These are phyloP conservation scores for Coprinellus micaceus DNA, from an alignment of 768 basidiomycete species.

Conservation along the genomic window DNA sequence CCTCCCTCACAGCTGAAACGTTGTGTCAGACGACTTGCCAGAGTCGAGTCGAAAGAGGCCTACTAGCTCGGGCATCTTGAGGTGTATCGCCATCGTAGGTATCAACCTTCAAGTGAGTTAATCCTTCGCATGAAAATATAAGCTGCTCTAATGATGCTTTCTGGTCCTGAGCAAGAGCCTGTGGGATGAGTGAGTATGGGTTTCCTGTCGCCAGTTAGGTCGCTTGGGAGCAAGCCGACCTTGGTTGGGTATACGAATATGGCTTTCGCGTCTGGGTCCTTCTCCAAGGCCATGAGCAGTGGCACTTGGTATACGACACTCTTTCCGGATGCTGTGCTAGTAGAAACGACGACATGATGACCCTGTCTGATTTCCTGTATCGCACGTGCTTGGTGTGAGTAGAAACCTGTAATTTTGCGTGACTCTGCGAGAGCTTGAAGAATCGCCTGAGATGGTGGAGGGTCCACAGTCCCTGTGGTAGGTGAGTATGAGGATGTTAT, in stretches of 20 bases:
- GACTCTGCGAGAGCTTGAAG: conserved; percentile 50
- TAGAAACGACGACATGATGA: conserved; percentile 81
- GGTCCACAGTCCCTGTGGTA: conserved; percentile 51
- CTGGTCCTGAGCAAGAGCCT: conserved; percentile 89
- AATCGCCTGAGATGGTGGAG: conserved; percentile 57
- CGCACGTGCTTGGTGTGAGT: conserved; percentile 68
- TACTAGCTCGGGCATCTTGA: conserved; percentile 60
- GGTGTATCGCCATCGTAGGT: conserved; percentile 92
- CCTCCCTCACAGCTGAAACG: conserved; percentile 61
- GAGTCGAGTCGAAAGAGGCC: conserved; percentile 7
- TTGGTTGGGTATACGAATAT: conserved; percentile 91
- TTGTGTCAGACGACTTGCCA: not conserved
- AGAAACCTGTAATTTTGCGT: conserved; percentile 61
- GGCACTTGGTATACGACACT: conserved; percentile 87
- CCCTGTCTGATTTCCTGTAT: conserved; percentile 57
- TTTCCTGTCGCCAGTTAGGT: too few species aligned
- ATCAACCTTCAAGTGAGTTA: conserved; percentile 63
- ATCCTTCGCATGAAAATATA: conserved; percentile 51
- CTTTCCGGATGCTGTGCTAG: conserved; percentile 87
- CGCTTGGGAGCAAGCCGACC: too few species aligned
- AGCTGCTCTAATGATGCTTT: conserved; percentile 65
- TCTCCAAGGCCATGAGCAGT: conserved; percentile 60
- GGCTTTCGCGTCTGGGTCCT: conserved; percentile 58
- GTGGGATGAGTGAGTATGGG: too few species aligned
- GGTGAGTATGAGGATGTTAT: too few species aligned